Evolutionary conservation across 2,329 filamentous ascomycete species (phyloP).

Genomic region (Colletotrichum caudatum): DNA sequence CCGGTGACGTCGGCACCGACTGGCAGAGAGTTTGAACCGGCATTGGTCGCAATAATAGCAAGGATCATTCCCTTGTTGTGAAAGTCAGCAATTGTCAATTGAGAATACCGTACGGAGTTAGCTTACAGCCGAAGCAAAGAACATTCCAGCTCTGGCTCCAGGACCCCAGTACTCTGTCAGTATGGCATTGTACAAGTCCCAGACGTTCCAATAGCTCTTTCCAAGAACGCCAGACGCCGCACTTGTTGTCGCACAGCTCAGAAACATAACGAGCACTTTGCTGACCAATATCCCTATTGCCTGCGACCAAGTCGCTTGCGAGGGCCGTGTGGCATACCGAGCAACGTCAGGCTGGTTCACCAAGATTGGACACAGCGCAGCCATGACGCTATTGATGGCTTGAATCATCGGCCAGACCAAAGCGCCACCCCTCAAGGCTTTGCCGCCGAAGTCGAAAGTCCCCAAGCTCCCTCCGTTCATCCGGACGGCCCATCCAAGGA

Average conservation of each 20-base stretch:
- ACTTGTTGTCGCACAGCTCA: constrained; percentile 55
- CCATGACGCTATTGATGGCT: constrained; percentile 57
- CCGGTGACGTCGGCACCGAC: constrained; percentile 50
- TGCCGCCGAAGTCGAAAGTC: constrained; percentile 38
- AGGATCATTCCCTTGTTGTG: constrained; percentile 40
- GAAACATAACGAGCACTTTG: constrained; percentile 55
- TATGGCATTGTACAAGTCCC: constrained; percentile 57
- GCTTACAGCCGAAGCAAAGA: constrained; percentile 50
- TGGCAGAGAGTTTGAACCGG: constrained; percentile 48
- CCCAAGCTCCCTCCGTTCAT: constrained; percentile 55
- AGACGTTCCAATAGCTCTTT: constrained; percentile 57
- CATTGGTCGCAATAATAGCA: constrained; percentile 43
- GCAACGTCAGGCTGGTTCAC: constrained; percentile 58
- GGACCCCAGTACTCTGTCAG: constrained; percentile 54
- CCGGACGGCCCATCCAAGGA: constrained; percentile 65
- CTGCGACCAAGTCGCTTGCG: constrained; percentile 48
- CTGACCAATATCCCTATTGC: constrained; percentile 52
- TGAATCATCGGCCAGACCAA: constrained; percentile 54
- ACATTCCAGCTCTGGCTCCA: constrained; percentile 53
- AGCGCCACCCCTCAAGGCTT: constrained; percentile 42
- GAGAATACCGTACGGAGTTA: background rate
- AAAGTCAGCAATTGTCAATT: background rate
- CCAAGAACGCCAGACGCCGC: constrained; percentile 51
- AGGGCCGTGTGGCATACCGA: constrained; percentile 49
- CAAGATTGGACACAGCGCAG: constrained; percentile 50